These are phyloP conservation scores for Clavariopsis aquatica DNA, from an alignment of 495 filamentous ascomycete genomes.

Conservation along the genomic window DNA sequence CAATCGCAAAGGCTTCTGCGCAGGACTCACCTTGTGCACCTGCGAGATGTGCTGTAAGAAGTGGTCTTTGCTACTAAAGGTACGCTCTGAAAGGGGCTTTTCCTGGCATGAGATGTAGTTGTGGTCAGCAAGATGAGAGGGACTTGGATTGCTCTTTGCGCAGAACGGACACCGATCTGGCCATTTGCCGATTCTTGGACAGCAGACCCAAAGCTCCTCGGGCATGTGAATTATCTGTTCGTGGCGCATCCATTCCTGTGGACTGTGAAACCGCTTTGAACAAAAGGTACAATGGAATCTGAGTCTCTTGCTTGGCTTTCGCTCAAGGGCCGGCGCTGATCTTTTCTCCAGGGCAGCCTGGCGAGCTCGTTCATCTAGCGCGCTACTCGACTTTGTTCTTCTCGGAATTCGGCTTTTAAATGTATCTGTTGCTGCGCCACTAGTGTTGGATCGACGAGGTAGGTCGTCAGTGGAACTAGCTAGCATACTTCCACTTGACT, in stretches of 20 bases:
- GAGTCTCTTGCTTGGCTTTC: slow-evolving; percentile 14
- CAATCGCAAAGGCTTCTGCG: slow-evolving; percentile 29
- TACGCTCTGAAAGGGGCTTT: slow-evolving; percentile 33
- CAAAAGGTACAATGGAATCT: slow-evolving; percentile 34
- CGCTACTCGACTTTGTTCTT: slow-evolving; percentile 18
- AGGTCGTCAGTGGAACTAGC: slow-evolving; percentile 6
- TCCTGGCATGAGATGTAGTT: slow-evolving; percentile 35
- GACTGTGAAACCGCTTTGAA: slow-evolving; percentile 26
- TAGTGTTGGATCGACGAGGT: slow-evolving; percentile 5
- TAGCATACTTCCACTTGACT: slow-evolving; percentile 24
- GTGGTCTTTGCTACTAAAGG: slow-evolving; percentile 23
- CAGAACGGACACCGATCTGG: slow-evolving; percentile 30
- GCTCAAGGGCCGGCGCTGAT: not conserved
- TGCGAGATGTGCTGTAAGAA: slow-evolving; percentile 31
- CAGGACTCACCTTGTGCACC: slow-evolving; percentile 26
- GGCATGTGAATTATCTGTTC: slow-evolving; percentile 30
- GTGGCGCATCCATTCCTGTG: slow-evolving; percentile 27
- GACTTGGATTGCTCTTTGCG: slow-evolving; percentile 27
- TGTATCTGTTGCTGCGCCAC: slow-evolving; percentile 4
- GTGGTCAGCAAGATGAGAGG: slow-evolving; percentile 33
- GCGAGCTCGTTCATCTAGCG: slow-evolving; percentile 16
- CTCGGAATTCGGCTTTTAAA: not conserved
- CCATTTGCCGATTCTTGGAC: slow-evolving; percentile 27
- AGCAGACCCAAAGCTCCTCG: slow-evolving; percentile 31
- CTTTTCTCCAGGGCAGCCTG: not conserved